Evolutionary conservation across 1,139 yeast species (phyloP).

Genomic region (Scheffersomyces lignicola): DNA sequence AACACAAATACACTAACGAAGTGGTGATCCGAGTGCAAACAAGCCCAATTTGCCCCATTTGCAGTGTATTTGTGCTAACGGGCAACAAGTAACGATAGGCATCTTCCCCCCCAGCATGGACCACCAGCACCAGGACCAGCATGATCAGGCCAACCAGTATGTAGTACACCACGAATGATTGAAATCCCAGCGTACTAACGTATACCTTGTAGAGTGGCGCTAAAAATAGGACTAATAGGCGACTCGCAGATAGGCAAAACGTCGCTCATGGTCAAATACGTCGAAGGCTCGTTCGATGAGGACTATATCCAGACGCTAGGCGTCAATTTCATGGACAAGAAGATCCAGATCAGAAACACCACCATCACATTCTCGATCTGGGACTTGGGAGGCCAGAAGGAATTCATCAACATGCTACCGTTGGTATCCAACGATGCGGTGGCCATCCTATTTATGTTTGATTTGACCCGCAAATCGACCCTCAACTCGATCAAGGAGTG

Average conservation of each 20-base stretch:
- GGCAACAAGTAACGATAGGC: too few relatives aligned
- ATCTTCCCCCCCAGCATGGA: neutral
- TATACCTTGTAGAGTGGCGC: conserved; percentile 58
- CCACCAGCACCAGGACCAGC: conserved; percentile 1
- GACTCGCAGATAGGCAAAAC: conserved; percentile 99
- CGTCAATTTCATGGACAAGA: conserved; percentile 92
- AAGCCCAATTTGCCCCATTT: too few relatives aligned
- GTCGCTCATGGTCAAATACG: conserved; percentile 94
- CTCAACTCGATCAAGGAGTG: conserved; percentile 88
- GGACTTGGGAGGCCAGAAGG: conserved; percentile 97
- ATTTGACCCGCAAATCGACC: conserved; percentile 83
- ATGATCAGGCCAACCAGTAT: conserved; percentile 39
- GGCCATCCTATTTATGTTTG: conserved; percentile 90
- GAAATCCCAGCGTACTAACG: neutral
- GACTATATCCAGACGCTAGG: conserved; percentile 93
- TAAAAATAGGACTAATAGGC: conserved; percentile 92
- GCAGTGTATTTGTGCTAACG: too few relatives aligned
- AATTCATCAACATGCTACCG: conserved; percentile 95
- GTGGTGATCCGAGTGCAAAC: too few relatives aligned
- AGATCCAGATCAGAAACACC: conserved; percentile 82
- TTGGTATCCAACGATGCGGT: conserved; percentile 92
- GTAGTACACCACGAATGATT: conserved; percentile 15
- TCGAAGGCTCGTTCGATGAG: conserved; percentile 90
- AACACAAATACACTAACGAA: conserved; percentile 1
- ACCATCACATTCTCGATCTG: conserved; percentile 90